A percentile compares a stretch with the other conserved stretches of the same genome.
phyloP scores from a whole-genome alignment of 331 rosid species.

The Ulmus americana region DNA sequence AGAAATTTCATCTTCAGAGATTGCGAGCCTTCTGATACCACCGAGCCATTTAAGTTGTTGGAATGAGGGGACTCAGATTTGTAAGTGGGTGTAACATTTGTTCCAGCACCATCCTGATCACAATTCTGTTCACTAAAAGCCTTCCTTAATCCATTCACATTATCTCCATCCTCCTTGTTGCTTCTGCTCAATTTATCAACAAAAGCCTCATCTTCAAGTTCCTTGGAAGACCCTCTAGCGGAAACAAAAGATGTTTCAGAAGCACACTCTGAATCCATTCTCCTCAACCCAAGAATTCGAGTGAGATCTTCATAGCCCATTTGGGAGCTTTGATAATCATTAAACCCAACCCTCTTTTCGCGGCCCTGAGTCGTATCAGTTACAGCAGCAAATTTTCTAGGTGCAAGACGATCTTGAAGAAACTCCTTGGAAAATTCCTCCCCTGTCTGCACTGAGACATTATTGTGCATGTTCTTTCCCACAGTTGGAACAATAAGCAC shows the following conservation, averaged over 20 bases:
- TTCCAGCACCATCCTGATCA: conserved; percentile 26
- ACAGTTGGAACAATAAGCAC: conserved; percentile 21
- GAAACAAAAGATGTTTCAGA: conserved; percentile 36
- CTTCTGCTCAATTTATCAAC: conserved; percentile 27
- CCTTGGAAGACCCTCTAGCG: conserved; percentile 33
- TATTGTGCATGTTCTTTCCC: conserved; percentile 29
- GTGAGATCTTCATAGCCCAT: conserved; percentile 45
- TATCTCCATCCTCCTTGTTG: conserved; percentile 31
- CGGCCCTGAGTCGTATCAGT: conserved; percentile 20
- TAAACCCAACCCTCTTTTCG: conserved; percentile 29
- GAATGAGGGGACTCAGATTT: conserved; percentile 39
- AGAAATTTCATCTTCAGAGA: conserved; percentile 55
- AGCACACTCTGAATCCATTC: conserved; percentile 48
- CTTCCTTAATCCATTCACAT: conserved; percentile 33
- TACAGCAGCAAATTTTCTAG: conserved; percentile 29
- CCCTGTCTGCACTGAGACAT: conserved; percentile 28
- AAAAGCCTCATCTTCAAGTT: conserved; percentile 35
- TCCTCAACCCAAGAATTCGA: conserved; percentile 48
- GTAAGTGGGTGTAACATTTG: conserved; percentile 21
- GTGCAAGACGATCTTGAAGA: conserved; percentile 36
- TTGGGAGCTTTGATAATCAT: conserved; percentile 31
- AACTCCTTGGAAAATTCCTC: conserved; percentile 35
- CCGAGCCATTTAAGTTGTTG: conserved; percentile 35
- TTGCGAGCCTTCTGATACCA: conserved; percentile 32
- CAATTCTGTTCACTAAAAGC: conserved; percentile 33